These are phyloP conservation scores for Alternaria sp. DNA, from an alignment of 2,329 filamentous ascomycete species.

Conservation along the genomic window DNA sequence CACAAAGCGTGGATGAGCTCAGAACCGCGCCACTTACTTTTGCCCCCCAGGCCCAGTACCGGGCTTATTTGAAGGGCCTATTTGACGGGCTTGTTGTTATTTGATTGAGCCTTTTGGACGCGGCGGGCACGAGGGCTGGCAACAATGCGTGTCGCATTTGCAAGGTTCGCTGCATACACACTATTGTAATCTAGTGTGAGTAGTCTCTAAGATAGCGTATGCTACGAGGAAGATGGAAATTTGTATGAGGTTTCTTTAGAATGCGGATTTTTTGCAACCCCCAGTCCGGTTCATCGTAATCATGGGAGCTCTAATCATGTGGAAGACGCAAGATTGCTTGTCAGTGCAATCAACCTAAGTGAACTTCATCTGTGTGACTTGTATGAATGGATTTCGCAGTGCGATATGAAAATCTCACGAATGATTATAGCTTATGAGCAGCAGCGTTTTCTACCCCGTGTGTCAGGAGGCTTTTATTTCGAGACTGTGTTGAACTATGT, in stretches of 20 bases:
- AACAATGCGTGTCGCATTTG: background rate
- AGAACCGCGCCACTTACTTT: background rate
- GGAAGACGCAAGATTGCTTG: background rate
- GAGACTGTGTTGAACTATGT: background rate
- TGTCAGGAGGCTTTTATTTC: background rate
- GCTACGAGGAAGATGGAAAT: background rate
- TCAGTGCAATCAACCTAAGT: background rate
- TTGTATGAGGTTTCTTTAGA: background rate
- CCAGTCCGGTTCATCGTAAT: background rate
- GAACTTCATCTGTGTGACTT: background rate
- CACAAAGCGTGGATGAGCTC: background rate
- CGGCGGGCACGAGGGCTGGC: background rate
- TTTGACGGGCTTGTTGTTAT: background rate
- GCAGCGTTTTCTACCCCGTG: background rate
- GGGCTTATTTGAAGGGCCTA: background rate
- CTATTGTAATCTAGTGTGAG: background rate
- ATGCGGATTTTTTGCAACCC: background rate
- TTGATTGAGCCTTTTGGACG: background rate
- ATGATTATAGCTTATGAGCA: background rate
- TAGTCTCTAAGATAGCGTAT: background rate
- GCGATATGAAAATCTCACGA: background rate
- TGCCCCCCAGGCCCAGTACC: background rate
- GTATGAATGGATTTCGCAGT: background rate
- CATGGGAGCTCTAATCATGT: background rate
- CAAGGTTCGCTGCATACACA: background rate